Base-by-base conservation (phyloP, 2,329 filamentous ascomycete species). In the Ilyonectria robusta region DNA sequence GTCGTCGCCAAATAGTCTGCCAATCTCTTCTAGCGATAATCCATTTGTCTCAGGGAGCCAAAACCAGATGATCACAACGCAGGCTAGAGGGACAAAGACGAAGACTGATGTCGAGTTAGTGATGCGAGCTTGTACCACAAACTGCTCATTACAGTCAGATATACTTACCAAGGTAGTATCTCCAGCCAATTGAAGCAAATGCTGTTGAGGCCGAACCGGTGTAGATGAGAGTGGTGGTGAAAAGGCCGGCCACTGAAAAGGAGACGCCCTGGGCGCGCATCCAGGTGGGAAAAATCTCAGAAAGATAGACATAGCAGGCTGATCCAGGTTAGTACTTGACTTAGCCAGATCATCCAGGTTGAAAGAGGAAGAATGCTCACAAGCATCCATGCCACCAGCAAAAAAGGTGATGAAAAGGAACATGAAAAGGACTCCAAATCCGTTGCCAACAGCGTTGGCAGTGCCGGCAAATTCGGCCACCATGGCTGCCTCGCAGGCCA, bases 251-350 rank as follows among this genome's bases (percentile, higher is more conserved):
- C 13, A 33, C 31, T 2, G 48, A 53, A n/a, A 53, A 35, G 13
- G 48, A 9, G 3, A 53, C 48, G 21, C 48, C 48, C n/a, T 53
- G 48, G 15, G 26, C 48, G 10, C 48, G 48, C 48, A 53, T 53
- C 48, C 48, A 53, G 26, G 48, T 53, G 9, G 48, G 48, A 21
- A 53, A 53, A n/a, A 53, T 53, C 26, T 53, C 48, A 4, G 48
- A 15, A 9, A 53, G 26, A 11, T 53, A 53, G 6, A 53, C 48
- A 31, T 53, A 53, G 48, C 48, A 53, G n/a, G 31, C 48, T 53
- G n/a, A n/a, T n/a, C n/a, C n/a, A n/a, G n/a, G n/a, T n/a, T n/a
- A n/a, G n/a, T n/a, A n/a, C n/a, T n/a, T n/a, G n/a, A n/a, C n/a
- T n/a, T n/a, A n/a, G n/a, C n/a, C n/a, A n/a, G n/a, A n/a, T n/a